Evolutionary conservation across 164 flowering plant species (phyloP).

Genomic region (Magnolia officinalis): DNA sequence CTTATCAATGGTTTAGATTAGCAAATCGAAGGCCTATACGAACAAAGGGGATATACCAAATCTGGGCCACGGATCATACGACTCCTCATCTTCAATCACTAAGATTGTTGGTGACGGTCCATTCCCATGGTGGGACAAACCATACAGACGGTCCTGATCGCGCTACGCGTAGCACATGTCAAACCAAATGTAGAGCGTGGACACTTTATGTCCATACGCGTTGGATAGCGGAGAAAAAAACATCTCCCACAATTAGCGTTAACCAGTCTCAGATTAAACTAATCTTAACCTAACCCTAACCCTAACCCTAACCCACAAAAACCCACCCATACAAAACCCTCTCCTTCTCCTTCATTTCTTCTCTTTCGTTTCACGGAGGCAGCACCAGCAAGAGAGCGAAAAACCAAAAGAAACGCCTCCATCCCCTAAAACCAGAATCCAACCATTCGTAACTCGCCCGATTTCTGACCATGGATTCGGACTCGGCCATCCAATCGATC

Average conservation of each 20-base stretch:
- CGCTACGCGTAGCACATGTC: no score
- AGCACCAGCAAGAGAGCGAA: not conserved
- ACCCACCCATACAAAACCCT: not conserved
- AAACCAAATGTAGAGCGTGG: no score
- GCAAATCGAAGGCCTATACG: no score
- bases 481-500: conserved; percentile 57
- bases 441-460: not conserved
- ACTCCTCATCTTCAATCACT: no score
- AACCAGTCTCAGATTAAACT: not conserved
- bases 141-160: no score
- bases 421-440: not conserved
- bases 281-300: not conserved
- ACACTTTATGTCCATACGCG: no score
- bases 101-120: no score
- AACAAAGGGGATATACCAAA: no score
- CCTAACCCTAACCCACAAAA: not conserved
- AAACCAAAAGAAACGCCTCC: not conserved
- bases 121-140: no score
- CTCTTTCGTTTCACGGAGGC: conserved; percentile 4
- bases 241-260: not conserved
- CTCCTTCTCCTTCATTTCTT: not conserved
- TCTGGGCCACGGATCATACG: no score
- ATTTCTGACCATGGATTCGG: conserved; percentile 7
- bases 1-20: no score
- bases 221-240: no score